Conservation (phyloP, 2,329 filamentous ascomycete genomes). For the Aspergillus aculeatus region DNA sequence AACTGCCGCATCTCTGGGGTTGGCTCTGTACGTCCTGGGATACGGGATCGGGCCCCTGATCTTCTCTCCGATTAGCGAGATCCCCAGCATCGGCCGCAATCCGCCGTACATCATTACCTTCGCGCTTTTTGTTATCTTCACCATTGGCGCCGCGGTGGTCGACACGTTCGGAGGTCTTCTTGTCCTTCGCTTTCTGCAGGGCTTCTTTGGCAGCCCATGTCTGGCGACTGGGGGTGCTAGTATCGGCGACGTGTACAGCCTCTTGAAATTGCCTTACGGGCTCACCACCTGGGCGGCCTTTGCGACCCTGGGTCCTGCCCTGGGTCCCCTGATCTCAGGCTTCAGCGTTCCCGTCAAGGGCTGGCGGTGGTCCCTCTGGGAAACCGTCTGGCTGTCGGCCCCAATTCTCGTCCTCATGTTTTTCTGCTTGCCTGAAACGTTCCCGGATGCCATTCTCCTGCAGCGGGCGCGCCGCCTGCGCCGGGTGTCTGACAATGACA, state of each 20-base stretch:
- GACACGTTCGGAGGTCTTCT: slow-evolving; percentile 9
- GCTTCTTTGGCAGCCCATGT: slow-evolving; percentile 10
- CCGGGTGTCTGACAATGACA: slow-evolving; percentile 53
- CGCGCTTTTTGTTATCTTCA: not conserved
- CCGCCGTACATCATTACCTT: slow-evolving; percentile 6
- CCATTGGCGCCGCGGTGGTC: slow-evolving; percentile 1
- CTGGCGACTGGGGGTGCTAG: slow-evolving; percentile 7
- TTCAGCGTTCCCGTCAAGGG: slow-evolving; percentile 53
- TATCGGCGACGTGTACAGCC: slow-evolving; percentile 4
- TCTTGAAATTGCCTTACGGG: slow-evolving; percentile 1
- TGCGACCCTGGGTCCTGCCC: slow-evolving; percentile 49
- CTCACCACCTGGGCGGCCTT: slow-evolving; percentile 52
- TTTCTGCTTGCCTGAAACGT: slow-evolving; percentile 64
- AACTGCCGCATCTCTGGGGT: slow-evolving; percentile 2
- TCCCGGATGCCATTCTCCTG: slow-evolving; percentile 58
- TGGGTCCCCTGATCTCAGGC: slow-evolving; percentile 61
- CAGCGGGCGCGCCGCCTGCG: slow-evolving; percentile 62
- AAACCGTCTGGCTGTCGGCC: slow-evolving; percentile 26
- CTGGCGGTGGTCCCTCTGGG: slow-evolving; percentile 25
- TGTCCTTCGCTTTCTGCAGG: slow-evolving; percentile 9
- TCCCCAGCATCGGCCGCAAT: slow-evolving; percentile 5
- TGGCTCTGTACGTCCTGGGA: slow-evolving; percentile 5
- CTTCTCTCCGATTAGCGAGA: slow-evolving; percentile 7
- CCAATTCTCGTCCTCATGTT: slow-evolving; percentile 61
- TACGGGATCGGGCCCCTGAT: slow-evolving; percentile 7